Evolutionary conservation across 176 grass and related monocot species (phyloP), one percentile per base, ranked within the genome.

Genomic region (Dactylis glomerata): DNA sequence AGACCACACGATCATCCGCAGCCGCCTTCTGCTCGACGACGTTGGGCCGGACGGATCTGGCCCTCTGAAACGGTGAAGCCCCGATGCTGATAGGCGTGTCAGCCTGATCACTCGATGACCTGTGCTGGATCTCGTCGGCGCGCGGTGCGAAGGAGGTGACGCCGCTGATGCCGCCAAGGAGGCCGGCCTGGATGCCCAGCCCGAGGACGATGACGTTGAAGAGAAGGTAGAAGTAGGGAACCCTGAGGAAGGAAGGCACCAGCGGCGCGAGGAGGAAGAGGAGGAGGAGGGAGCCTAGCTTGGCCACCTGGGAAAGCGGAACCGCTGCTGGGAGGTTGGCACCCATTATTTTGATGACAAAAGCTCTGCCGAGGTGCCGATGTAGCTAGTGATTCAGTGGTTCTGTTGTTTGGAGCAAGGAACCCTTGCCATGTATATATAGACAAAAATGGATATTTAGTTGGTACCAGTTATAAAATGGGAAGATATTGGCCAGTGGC

Each of bases 161-260:
- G 42, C 26, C 8, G 14, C 70, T 23, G n/a, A n/a, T n/a, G 14
- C 38, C 42, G 71, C 44, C 26, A 13, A 74, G 71, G 71, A 74
- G 44, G 26, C 71, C 71, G 45, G 70, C 70, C 42, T 49, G 70
- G 42, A 73, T 30, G 70, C 70, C 70, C 3, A 73, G 70, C 6
- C 23, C 70, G 1, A 73, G 42, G 70, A 73, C 70, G 70, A 73
- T 73, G 42, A 27, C 70, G 23, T 73, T 73, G 70, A 73, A 73
- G 42, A 73, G 41, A 24, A 73, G 24, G 70, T 73, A 73, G 70
- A 44, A 45, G 70, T 73, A 73, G 15, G 70, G 41, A 16, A 73
- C 15, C 70, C 70, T 47, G 70, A 73, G 70, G 70, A 73, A 73
- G 70, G 70, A 27, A 9, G 70, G 70, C 42, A 73, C 41, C 41